A percentile compares a stretch with the other conserved stretches of the same genome.
phyloP scores from a whole-genome alignment of 768 basidiomycete species.

The Nevesoporus exiguus region DNA sequence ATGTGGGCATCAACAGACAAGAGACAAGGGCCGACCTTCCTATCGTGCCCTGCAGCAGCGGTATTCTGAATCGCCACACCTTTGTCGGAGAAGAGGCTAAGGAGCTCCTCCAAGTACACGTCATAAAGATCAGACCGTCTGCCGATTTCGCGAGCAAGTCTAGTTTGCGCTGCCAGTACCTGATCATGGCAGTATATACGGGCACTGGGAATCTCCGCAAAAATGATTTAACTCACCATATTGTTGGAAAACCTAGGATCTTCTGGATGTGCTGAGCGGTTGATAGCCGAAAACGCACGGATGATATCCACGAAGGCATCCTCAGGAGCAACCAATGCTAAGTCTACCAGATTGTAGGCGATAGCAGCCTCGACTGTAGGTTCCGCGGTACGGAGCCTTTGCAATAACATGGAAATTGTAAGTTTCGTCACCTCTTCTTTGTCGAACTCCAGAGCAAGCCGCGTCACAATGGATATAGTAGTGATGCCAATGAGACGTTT shows the following conservation, averaged over 20 bases:
- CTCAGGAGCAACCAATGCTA: slow-evolving; percentile 76
- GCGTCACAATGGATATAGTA: slow-evolving; percentile 87
- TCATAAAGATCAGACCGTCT: slow-evolving; percentile 75
- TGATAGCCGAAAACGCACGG: slow-evolving; percentile 78
- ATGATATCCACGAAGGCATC: slow-evolving; percentile 81
- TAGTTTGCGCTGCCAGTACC: slow-evolving; percentile 89
- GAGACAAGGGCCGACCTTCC: slow-evolving; percentile 49
- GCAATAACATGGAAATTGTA: slow-evolving; percentile 89
- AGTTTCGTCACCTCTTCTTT: slow-evolving; percentile 86
- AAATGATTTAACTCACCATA: slow-evolving; percentile 52
- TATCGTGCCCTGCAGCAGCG: slow-evolving; percentile 59
- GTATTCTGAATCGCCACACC: slow-evolving; percentile 86
- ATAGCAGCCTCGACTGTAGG: slow-evolving; percentile 89
- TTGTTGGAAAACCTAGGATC: slow-evolving; percentile 88
- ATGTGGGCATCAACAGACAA: not conserved
- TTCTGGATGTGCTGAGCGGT: slow-evolving; percentile 82
- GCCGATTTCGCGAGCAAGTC: slow-evolving; percentile 76
- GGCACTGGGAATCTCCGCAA: not conserved
- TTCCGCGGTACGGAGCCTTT: slow-evolving; percentile 81
- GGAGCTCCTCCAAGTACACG: slow-evolving; percentile 77
- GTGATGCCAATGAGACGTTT: slow-evolving; percentile 82
- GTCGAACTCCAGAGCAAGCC: slow-evolving; percentile 82
- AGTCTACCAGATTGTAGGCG: slow-evolving; percentile 85
- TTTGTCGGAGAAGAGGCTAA: slow-evolving; percentile 86
- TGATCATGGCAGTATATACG: slow-evolving; percentile 25